Base-by-base conservation (phyloP, 2,329 filamentous ascomycete species). In the Trichoderma sp. region DNA sequence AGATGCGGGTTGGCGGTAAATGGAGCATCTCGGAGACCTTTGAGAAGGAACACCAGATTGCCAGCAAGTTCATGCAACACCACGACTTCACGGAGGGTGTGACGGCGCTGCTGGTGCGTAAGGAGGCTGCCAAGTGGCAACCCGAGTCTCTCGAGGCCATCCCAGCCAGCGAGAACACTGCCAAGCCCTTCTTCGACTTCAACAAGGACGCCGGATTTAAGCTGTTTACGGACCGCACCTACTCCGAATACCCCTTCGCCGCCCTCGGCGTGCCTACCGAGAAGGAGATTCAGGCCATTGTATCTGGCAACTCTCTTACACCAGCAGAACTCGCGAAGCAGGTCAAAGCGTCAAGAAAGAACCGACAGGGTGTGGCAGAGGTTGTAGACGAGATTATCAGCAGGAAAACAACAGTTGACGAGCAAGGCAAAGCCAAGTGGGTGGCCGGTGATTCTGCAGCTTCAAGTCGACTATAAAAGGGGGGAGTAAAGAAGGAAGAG, bases 41-140 rank as follows among this genome's bases (percentile, higher is more conserved):
- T 86, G 86, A 91, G 79, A 90, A 90, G 74, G 96, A 99, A 84
- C 89, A 96, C 82, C 87, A 92, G 78, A 94, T 99, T 73, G 94
- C 95, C 2, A 85, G 87, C 72, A 89, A 90, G 74, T 98, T 99
- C 85, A 98, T 99, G 95, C 86, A 87, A 71, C 92, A 96, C 80
- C 92, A 89, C 5, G 96, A 99, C 82, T 99, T 99, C 79, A 90
- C 90, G 57, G 93, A 97, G 83, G 96, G 96, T 69, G 95, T 99
- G n/a, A 89, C 89, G 66, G 91, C 94, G 28, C 88, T 92, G 63
- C 87, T 99, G 53, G 88, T 96, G 76, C 87, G 89, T 78, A 94
- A 94, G 83, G 76, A 83, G 74, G 85, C 85, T 26, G 93, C 95
- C 1, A 84, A 86, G 73, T 99, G 96, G 96, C 82, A 91, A 74